Conservation (phyloP, 805 yeast species). For the Teunomyces aglyptinius region DNA sequence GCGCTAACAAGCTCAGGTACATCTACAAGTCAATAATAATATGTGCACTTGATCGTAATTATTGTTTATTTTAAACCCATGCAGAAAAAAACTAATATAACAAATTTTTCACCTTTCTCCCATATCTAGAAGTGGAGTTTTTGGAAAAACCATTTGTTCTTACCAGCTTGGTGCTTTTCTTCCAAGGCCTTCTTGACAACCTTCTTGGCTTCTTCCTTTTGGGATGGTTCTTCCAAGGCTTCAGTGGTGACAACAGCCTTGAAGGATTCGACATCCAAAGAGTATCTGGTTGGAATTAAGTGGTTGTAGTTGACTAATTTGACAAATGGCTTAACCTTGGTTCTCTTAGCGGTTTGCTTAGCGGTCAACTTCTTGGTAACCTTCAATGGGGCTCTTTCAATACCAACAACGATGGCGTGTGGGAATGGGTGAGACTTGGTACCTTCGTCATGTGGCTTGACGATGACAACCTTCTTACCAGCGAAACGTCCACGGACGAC, state of each 20-base stretch:
- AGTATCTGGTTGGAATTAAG: constrained; percentile 99
- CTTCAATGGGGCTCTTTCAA: constrained; percentile 97
- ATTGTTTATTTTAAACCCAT: constrained; percentile 29
- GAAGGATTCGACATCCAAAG: constrained; percentile 94
- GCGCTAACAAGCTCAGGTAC: no score
- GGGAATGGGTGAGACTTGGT: constrained; percentile 98
- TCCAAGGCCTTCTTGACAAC: constrained; percentile 98
- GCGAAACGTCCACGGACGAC: constrained; percentile 99
- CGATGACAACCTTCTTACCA: constrained; percentile 99
- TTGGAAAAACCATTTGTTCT: constrained; percentile 99
- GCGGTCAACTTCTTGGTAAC: constrained; percentile 93
- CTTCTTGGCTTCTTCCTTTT: constrained; percentile 98
- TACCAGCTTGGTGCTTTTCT: constrained; percentile 99
- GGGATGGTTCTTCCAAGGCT: constrained; percentile 95
- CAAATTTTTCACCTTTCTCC: constrained; percentile 15
- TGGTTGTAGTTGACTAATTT: constrained; percentile 99
- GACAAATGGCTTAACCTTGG: constrained; percentile 98
- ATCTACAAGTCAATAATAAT: neutral
- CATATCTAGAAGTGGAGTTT: constrained; percentile 79
- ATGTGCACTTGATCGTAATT: constrained; percentile 14
- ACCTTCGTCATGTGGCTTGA: constrained; percentile 98
- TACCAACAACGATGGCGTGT: constrained; percentile 99
- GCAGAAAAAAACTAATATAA: constrained; percentile 21
- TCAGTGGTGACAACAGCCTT: constrained; percentile 89
- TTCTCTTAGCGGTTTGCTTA: constrained; percentile 95